phyloP scores from a whole-genome alignment of 2,329 filamentous ascomycete species.

The Fusarium vanettenii region DNA sequence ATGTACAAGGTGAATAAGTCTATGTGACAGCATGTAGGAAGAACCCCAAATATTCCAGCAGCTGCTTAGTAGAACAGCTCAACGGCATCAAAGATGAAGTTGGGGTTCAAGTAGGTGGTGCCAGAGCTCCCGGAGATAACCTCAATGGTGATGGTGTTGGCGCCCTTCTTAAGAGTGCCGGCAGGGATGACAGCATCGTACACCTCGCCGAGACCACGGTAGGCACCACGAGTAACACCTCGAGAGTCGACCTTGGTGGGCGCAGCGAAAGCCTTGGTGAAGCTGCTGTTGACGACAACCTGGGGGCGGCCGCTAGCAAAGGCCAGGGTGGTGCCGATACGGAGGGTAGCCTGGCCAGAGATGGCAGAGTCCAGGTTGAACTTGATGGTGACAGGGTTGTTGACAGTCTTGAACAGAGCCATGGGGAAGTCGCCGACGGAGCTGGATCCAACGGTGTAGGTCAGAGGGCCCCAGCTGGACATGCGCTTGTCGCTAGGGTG shows the following conservation, averaged over 20 bases:
- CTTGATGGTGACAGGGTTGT: slow-evolving; percentile 69
- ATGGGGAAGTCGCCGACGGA: slow-evolving; percentile 68
- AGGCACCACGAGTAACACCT: slow-evolving; percentile 74
- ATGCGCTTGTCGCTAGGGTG: slow-evolving; percentile 75
- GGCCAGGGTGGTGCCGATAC: slow-evolving; percentile 73
- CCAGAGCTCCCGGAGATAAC: slow-evolving; percentile 70
- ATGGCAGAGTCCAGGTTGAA: slow-evolving; percentile 66
- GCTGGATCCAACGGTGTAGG: slow-evolving; percentile 70
- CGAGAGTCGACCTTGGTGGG: slow-evolving; percentile 73
- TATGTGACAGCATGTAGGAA: neutral
- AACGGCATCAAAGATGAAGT: slow-evolving; percentile 53
- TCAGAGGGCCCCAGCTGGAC: slow-evolving; percentile 68
- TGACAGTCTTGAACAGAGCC: slow-evolving; percentile 72
- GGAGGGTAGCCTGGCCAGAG: slow-evolving; percentile 65
- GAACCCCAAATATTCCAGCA: neutral
- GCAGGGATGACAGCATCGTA: slow-evolving; percentile 71
- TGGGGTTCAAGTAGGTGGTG: slow-evolving; percentile 66
- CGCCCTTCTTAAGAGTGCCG: slow-evolving; percentile 68
- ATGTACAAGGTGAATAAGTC: slow-evolving; percentile 32
- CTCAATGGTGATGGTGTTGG: slow-evolving; percentile 72
- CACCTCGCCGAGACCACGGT: slow-evolving; percentile 71
- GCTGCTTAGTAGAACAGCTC: slow-evolving; percentile 41
- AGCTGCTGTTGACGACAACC: slow-evolving; percentile 66
- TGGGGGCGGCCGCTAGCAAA: slow-evolving; percentile 70
- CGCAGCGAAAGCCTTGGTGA: slow-evolving; percentile 57